These are phyloP conservation scores for Hypoxylon sp. DNA, from an alignment of 2,329 filamentous ascomycete species.

Conservation along the genomic window DNA sequence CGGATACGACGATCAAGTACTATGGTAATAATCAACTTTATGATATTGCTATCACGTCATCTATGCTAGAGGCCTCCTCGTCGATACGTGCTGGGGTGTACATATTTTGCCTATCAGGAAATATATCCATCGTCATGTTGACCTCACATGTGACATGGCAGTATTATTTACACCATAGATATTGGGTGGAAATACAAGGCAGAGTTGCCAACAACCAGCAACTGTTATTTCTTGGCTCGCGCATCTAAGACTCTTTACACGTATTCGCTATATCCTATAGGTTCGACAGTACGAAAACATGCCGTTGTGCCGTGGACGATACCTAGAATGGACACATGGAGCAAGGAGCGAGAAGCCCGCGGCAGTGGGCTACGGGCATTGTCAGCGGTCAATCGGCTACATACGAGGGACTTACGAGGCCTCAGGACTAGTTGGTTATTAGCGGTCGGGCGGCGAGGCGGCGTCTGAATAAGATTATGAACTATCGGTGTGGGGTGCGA, in stretches of 20 bases:
- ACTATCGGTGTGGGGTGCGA: conserved; percentile 43
- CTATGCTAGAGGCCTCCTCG: conserved; percentile 14
- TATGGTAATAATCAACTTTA: conserved; percentile 24
- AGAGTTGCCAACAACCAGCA: conserved; percentile 17
- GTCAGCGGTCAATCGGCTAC: conserved; percentile 39
- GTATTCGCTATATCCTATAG: conserved; percentile 24
- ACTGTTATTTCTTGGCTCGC: conserved; percentile 35
- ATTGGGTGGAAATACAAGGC: conserved; percentile 20
- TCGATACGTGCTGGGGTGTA: conserved; percentile 21
- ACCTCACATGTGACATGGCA: conserved; percentile 27
- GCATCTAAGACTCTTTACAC: conserved; percentile 6
- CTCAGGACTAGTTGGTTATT: conserved; percentile 10
- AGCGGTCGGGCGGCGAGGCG: conserved; percentile 35
- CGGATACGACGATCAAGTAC: conserved; percentile 30
- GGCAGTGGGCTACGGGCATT: conserved; percentile 22
- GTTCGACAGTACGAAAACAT: conserved; percentile 24
- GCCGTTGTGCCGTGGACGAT: conserved; percentile 16
- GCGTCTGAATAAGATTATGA: conserved; percentile 46
- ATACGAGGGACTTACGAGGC: conserved; percentile 7
- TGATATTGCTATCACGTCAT: conserved; percentile 43
- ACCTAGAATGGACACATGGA: conserved; percentile 24
- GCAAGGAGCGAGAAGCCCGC: conserved; percentile 17
- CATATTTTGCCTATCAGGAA: conserved; percentile 39
- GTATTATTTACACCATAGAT: background rate
- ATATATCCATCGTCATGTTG: conserved; percentile 14